A percentile compares a stretch with the other conserved stretches of the same genome.
Evolutionary conservation across 1,139 yeast genomes (phyloP).

Genomic region (Diutina sp.): DNA sequence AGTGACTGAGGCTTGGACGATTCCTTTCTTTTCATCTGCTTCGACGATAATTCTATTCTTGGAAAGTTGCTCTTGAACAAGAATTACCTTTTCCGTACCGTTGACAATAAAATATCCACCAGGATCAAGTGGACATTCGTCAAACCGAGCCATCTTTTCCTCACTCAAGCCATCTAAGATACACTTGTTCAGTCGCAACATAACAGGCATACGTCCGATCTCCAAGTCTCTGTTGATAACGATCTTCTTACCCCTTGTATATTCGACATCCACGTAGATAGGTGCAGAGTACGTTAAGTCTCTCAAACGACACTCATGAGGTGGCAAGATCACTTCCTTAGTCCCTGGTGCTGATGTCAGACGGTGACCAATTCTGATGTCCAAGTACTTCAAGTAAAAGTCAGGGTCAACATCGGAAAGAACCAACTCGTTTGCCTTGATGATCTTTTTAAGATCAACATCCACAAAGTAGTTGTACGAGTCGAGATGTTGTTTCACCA

Average conservation of each 20-base stretch:
- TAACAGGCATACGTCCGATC: constrained; percentile 96
- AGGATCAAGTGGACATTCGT: constrained; percentile 96
- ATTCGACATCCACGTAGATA: constrained; percentile 91
- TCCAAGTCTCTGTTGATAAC: constrained; percentile 83
- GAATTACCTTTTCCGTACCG: constrained; percentile 95
- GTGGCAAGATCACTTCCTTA: constrained; percentile 63
- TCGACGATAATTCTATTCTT: constrained; percentile 97
- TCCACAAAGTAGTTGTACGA: constrained; percentile 95
- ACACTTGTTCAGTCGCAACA: constrained; percentile 90
- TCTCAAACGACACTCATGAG: constrained; percentile 93
- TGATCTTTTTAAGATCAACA: constrained; percentile 81
- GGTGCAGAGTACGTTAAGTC: constrained; percentile 96
- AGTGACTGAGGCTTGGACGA: constrained; percentile 95
- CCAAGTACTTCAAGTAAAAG: constrained; percentile 81
- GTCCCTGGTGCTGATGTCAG: constrained; percentile 37
- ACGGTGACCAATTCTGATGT: constrained; percentile 76
- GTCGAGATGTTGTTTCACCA: constrained; percentile 93
- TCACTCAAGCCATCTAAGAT: constrained; percentile 70
- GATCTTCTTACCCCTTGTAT: constrained; percentile 87
- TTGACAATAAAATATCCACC: constrained; percentile 97
- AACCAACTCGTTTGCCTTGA: constrained; percentile 79
- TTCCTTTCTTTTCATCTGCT: constrained; percentile 87
- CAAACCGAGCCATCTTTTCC: constrained; percentile 70
- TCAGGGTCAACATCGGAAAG: constrained; percentile 95
- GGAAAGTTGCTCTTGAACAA: constrained; percentile 92